Evolutionary conservation across 345 rosid genomes (phyloP), one percentile per base, ranked within the genome.

Genomic region (Cardamine occulta): DNA sequence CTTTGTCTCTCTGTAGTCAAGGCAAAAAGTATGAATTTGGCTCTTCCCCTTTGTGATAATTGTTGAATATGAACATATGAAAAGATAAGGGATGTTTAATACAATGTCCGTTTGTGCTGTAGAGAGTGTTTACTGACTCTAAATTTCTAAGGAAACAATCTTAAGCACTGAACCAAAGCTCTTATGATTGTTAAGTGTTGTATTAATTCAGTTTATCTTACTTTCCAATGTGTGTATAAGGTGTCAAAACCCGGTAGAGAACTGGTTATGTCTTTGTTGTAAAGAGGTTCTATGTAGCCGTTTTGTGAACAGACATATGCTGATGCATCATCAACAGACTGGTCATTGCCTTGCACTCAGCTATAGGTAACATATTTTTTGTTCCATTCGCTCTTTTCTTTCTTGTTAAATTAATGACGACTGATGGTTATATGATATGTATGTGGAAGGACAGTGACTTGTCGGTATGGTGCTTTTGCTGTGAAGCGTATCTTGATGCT

Each of bases 221-320:
- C 68, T 67, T 74, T 26, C 8, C 40, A 68, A 19, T 70, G 52
- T 76, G 23, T 19, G 56, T 76, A 2, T 18, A 32, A 29, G 98
- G 90, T 93, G 98, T 68, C 80, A 88, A 19, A 84, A 91, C 64
- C 94, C 90, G 1, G 86, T 65, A 2, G 98, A 89, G 88, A 93
- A 91, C 76, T 93, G 97, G 98, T 12, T 91, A 68, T 93, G 98
- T 19, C 74, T 93, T 71, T 79, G 85, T 63, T 93, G 97, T 59
- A 87, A 91, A 86, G 95, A 89, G 49, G 96, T 91, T 10, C 81
- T 91, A 0, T 93, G 98, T 70, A 93, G 98, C 81, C 93, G 97
- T 54, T 93, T 91, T 6, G 90, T 93, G 79, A 91, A 91, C 60
- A 87, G 89, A 82, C 96, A 93, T 73, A 91, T 93, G 96, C 82